Base-by-base conservation (phyloP, 2,329 filamentous ascomycete species). In the Alternaria brassicicola region DNA sequence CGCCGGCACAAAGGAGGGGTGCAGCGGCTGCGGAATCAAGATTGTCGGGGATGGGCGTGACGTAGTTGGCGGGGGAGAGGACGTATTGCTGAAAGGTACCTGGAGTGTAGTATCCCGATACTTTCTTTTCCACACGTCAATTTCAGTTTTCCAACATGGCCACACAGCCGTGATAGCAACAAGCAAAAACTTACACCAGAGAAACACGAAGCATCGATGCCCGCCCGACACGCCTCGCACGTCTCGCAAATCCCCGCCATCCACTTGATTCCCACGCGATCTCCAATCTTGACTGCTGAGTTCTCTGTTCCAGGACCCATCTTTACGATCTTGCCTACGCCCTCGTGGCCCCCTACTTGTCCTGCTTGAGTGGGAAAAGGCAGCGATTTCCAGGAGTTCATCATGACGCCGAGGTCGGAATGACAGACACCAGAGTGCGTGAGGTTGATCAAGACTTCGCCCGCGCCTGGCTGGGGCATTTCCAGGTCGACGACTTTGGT, bases 11-110 rank as follows among this genome's bases (percentile, higher is more conserved):
- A 51, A 89, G 82, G 78, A 90, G 83, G 1, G 72, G 88, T 2
- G 88, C 88, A 0, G 88, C 88, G 23, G 81, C 80, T 49, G 84
- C 87, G 9, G 84, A 86, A 39, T 81, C 75, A 17, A 91, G 76
- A 3, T 73, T 77, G 4, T 88, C 87, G 2, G 88, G 88, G 64
- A 91, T 89, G 2, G 87, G 87, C 0, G 88, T 90, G 2, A 90
- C 88, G 72, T 91, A 90, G 76, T 84, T 83, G 3, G 88, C 88
- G 9, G 86, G 86, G 0, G 83, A 84, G 15, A 89, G 71, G 17
- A 84, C 84, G 68, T 90, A 91, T 76, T 90, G 87, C 71, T 90
- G 88, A 72, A 90, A 91, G n/a, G 88, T 91, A 35, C 88, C 88
- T 0, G 88, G 88, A 0, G 84, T 86, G 72, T 86, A 89, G 77